phyloP scores from a whole-genome alignment of 345 rosid species.

The Nephelium lappaceum region DNA sequence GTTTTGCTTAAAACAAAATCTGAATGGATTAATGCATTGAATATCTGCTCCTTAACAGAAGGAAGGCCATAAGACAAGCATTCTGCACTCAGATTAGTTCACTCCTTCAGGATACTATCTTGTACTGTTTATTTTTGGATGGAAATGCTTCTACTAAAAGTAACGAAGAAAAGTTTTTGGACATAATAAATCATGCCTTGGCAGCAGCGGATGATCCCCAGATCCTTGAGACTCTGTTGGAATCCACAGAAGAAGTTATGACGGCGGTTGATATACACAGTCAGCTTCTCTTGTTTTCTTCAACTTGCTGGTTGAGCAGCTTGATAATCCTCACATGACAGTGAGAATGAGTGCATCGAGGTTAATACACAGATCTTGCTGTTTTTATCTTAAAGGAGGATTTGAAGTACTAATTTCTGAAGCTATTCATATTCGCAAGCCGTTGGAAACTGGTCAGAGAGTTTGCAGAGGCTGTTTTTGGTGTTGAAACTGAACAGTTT shows the following conservation, averaged over 20 bases:
- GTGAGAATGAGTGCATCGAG: slow-evolving; percentile 75
- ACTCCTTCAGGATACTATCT: slow-evolving; percentile 52
- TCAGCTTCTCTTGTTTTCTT: slow-evolving; percentile 63
- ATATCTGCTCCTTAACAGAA: slow-evolving; percentile 63
- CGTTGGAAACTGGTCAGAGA: slow-evolving; percentile 71
- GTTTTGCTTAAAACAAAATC: slow-evolving; percentile 48
- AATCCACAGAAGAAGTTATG: slow-evolving; percentile 78
- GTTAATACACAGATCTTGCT: slow-evolving; percentile 70
- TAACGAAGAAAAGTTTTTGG: slow-evolving; percentile 53
- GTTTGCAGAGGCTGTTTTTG: slow-evolving; percentile 90
- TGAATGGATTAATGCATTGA: slow-evolving; percentile 75
- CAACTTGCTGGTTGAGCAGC: slow-evolving; percentile 81
- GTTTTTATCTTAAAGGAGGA: slow-evolving; percentile 79
- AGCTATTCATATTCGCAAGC: too few relatives aligned
- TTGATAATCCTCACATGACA: slow-evolving; percentile 67
- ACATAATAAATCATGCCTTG: slow-evolving; percentile 60
- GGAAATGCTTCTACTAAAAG: slow-evolving; percentile 41
- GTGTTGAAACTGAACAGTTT: slow-evolving; percentile 71
- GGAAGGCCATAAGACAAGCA: slow-evolving; percentile 75
- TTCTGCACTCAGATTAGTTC: slow-evolving; percentile 76
- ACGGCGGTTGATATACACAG: slow-evolving; percentile 61
- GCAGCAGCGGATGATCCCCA: slow-evolving; percentile 62
- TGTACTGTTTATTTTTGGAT: slow-evolving; percentile 55
- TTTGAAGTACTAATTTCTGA: slow-evolving; percentile 58
- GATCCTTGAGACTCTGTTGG: slow-evolving; percentile 75